Evolutionary conservation across 176 grass and related monocot genomes (phyloP), one percentile per base, ranked within the genome.

Genomic region (Musa beccarii): DNA sequence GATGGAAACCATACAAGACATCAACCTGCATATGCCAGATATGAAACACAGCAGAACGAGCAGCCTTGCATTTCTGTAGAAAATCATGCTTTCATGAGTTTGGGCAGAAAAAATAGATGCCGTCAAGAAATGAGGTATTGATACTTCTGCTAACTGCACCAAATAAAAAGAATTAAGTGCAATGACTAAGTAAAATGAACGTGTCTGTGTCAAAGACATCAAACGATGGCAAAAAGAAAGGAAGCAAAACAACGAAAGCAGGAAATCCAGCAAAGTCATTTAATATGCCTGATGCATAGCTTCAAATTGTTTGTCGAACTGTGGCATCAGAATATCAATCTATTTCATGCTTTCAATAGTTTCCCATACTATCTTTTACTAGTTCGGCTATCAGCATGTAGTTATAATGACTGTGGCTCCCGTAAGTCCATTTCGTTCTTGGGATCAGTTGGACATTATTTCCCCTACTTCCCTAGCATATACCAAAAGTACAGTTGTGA

Each of bases 71-170:
- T 93, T 98, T 75, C 79, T 61, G 53, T 94, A 94, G 76, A 98
- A 98, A 19, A 86, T 83, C 0, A 69, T 82, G 21, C 88, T 88
- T 64, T 86, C 88, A 53, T 85, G 59, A 77, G 59, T 94, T 81
- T 98, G 90, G 51, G 90, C 90, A 1, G 95, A 90, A 83, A 98
- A 98, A 71, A 98, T 98, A 75, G 90, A 89, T 14, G 90, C 95
- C 0, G 95, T 88, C 6, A 98, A 87, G 54, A 98, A 92, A 87
- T 98, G 95, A 1, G 95, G 95, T 69, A 94, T 98, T 11, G 90
- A 89, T 54, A 98, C 93, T 85, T 98, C 95, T 15, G 95, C 71
- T 69, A 91, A 81, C 95, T 98, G 82, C 82, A 93, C 51, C 62
- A 57, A 63, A 66, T 63, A 63, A 80, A 34, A 68, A 53, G 29